These are phyloP conservation scores for Angophora floribunda DNA, from an alignment of 345 rosid genomes.

Conservation along the genomic window DNA sequence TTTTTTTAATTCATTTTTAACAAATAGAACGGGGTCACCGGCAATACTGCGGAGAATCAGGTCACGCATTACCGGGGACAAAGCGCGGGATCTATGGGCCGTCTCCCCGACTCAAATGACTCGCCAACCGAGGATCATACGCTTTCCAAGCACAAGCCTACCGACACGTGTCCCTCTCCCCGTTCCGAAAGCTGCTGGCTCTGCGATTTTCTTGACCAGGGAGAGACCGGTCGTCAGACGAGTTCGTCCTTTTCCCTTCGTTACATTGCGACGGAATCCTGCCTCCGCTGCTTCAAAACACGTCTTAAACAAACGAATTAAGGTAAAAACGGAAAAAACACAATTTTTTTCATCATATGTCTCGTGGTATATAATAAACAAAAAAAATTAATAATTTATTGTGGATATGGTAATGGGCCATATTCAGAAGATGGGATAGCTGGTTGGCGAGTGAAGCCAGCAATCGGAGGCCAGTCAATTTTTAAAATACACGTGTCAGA, in stretches of 20 bases:
- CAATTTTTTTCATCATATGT: not conserved
- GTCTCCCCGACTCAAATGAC: not conserved
- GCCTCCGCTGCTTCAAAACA: not conserved
- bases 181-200: not conserved
- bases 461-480: not conserved
- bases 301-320: too few species aligned
- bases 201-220: not conserved
- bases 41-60: not conserved
- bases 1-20: too few species aligned
- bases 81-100: not conserved
- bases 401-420: not conserved
- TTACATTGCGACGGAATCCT: not conserved
- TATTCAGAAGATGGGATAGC: not conserved
- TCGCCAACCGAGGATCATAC: too few species aligned
- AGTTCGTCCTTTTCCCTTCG: not conserved
- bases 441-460: not conserved
- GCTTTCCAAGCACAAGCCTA: not conserved
- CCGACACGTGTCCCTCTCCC: not conserved
- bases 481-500: not conserved
- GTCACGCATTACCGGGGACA: not conserved
- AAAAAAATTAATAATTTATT: not conserved
- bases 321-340: too few species aligned
- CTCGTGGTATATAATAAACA: not conserved
- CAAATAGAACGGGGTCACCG: not conserved
- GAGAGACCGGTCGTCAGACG: not conserved